phyloP scores from a whole-genome alignment of 768 basidiomycete genomes.

The Mrakia gelida region DNA sequence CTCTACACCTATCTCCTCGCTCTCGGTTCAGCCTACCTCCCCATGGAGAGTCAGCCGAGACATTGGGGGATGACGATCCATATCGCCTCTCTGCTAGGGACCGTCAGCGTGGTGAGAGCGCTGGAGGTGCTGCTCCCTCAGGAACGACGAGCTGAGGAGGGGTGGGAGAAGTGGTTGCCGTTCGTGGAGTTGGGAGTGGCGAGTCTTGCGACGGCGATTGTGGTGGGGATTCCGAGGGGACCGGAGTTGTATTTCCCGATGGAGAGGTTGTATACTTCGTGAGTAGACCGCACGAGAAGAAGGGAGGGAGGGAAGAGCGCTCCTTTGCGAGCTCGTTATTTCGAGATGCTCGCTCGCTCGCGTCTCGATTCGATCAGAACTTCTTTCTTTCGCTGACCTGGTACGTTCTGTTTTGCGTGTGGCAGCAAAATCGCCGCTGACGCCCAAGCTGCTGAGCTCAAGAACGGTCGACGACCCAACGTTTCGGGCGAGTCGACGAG shows the following conservation, averaged over 20 bases:
- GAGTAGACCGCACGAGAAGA: constrained; percentile 46
- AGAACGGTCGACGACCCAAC: constrained; percentile 56
- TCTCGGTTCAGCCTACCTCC: constrained; percentile 54
- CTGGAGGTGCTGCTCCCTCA: constrained; percentile 32
- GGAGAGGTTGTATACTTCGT: constrained; percentile 49
- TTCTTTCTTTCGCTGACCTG: not conserved
- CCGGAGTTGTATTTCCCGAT: constrained; percentile 70
- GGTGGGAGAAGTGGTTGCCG: not conserved
- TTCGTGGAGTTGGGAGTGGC: constrained; percentile 15
- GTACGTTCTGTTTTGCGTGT: too few relatives aligned
- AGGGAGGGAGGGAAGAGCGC: too few relatives aligned
- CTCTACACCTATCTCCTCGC: constrained; percentile 61
- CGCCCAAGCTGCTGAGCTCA: constrained; percentile 51
- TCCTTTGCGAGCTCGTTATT: too few relatives aligned
- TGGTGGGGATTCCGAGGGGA: constrained; percentile 59
- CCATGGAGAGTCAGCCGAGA: constrained; percentile 44
- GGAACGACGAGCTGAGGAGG: not conserved
- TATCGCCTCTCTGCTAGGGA: constrained; percentile 21
- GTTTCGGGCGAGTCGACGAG: constrained; percentile 57
- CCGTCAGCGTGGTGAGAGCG: constrained; percentile 25
- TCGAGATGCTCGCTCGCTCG: constrained; percentile 36
- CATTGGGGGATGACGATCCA: constrained; percentile 36
- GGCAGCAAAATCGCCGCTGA: constrained; percentile 28
- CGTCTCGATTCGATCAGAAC: not conserved
- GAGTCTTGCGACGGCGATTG: constrained; percentile 46